phyloP scores from a whole-genome alignment of 208 protist species.

The Trypanosoma conorhini region DNA sequence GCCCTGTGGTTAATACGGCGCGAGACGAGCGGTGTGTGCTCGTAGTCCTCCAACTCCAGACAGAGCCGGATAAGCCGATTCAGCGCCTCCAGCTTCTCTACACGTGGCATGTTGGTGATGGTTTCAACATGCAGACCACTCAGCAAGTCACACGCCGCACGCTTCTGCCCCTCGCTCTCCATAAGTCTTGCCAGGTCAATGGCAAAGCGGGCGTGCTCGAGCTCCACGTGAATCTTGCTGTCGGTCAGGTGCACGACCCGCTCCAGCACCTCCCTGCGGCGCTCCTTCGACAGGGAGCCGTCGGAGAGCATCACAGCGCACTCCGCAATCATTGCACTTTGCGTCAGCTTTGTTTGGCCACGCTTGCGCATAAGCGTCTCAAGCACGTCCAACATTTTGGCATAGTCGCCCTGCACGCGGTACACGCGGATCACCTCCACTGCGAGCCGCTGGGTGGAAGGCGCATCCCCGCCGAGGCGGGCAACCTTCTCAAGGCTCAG shows the following conservation, averaged over 20 bases:
- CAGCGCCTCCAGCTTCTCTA: conserved; percentile 96
- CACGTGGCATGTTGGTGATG: conserved; percentile 96
- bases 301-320: conserved; percentile 65
- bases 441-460: conserved; percentile 78
- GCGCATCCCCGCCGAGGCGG: conserved; percentile 76
- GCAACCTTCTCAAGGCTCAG: conserved; percentile 91
- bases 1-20: conserved; percentile 93
- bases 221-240: conserved; percentile 97
- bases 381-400: conserved; percentile 83
- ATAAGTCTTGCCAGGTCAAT: conserved; percentile 90
- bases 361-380: conserved; percentile 94
- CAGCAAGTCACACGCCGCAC: conserved; percentile 92
- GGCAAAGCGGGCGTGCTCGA: conserved; percentile 94
- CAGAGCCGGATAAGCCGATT: conserved; percentile 96
- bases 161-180: conserved; percentile 90
- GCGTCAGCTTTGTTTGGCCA: conserved; percentile 92
- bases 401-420: conserved; percentile 75
- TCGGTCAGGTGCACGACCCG: conserved; percentile 90
- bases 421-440: conserved; percentile 91
- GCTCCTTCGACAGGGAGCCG: conserved; percentile 43
- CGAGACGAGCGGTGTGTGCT: conserved; percentile 93
- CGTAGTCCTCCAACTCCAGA: conserved; percentile 94
- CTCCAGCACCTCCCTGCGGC: conserved; percentile 87
- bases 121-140: conserved; percentile 97
- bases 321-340: conserved; percentile 93